These are phyloP conservation scores for Aspergillus saccharolyticus DNA, from an alignment of 495 filamentous ascomycete genomes.

Conservation along the genomic window DNA sequence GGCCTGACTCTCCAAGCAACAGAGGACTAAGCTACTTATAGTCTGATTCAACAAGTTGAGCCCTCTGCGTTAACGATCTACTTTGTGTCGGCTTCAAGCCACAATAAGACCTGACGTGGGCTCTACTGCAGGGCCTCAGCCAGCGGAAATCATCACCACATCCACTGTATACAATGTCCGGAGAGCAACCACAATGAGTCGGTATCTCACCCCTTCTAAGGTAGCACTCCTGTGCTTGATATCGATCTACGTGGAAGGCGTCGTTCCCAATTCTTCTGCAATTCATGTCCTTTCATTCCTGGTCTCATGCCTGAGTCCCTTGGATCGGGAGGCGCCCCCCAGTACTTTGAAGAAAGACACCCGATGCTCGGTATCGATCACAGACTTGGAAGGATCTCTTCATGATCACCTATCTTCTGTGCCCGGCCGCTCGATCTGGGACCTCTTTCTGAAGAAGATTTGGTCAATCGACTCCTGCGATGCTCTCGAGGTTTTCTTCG, in stretches of 20 bases:
- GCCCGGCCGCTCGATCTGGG: conserved; percentile 78
- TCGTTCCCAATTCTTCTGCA: conserved; percentile 67
- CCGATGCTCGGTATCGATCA: conserved; percentile 54
- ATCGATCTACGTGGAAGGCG: conserved; percentile 69
- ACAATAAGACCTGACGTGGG: not conserved
- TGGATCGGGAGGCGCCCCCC: conserved; percentile 36
- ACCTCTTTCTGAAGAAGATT: conserved; percentile 74
- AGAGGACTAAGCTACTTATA: too few species aligned
- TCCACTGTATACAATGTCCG: conserved; percentile 4
- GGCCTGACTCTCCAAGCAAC: too few species aligned
- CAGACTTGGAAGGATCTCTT: conserved; percentile 63
- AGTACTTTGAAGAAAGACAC: conserved; percentile 27
- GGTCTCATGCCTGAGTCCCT: conserved; percentile 62
- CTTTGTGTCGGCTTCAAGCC: not conserved
- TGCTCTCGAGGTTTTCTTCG: conserved; percentile 66
- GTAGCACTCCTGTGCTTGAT: conserved; percentile 77
- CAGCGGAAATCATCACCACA: not conserved
- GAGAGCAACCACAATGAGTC: conserved; percentile 51
- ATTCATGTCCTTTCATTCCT: conserved; percentile 86
- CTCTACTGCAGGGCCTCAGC: not conserved
- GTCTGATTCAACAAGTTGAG: too few species aligned
- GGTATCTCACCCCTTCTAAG: conserved; percentile 80
- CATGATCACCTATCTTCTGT: conserved; percentile 57
- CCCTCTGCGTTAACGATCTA: too few species aligned
- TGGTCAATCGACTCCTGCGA: conserved; percentile 82